Evolutionary conservation across 202 grass and related monocot genomes (phyloP).

Genomic region (Digitaria exilis): DNA sequence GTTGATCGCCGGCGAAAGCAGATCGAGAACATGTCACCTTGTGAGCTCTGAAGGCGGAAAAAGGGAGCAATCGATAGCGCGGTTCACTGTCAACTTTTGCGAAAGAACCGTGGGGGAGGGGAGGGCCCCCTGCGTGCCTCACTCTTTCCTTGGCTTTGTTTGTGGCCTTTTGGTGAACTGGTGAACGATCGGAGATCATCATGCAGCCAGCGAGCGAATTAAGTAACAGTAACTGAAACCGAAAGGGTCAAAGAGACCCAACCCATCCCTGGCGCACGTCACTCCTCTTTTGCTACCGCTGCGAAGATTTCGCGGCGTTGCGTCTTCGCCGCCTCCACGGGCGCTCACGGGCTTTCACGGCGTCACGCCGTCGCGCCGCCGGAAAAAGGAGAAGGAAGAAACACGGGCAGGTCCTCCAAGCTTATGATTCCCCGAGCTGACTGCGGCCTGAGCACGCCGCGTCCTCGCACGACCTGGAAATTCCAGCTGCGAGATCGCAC

Average conservation of each 20-base stretch:
- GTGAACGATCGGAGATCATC: neutral
- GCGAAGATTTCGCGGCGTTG: too few species aligned
- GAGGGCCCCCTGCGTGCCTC: neutral
- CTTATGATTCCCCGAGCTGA: neutral
- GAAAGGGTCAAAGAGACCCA: too few species aligned
- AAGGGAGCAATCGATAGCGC: slow-evolving; percentile 15
- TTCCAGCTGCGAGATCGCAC: slow-evolving; percentile 18
- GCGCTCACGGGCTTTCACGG: too few species aligned
- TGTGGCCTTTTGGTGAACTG: neutral
- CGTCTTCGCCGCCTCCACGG: too few species aligned
- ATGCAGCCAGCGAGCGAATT: neutral
- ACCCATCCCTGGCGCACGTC: too few species aligned
- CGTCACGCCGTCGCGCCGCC: too few species aligned
- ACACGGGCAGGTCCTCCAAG: too few species aligned
- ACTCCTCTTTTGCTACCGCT: too few species aligned
- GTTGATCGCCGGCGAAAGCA: neutral
- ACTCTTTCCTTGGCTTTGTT: neutral
- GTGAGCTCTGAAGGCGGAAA: neutral
- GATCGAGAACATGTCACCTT: slow-evolving; percentile 51
- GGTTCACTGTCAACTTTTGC: slow-evolving; percentile 22
- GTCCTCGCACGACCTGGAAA: neutral
- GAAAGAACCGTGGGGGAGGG: slow-evolving; percentile 19
- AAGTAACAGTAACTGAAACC: neutral
- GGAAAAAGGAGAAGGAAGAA: too few species aligned
- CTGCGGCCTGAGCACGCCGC: neutral